Percentiles rank a stretch among this genome's conserved stretches.
Evolutionary conservation across 2,329 filamentous ascomycete species (phyloP).

Genomic region (Trichoderma koningii): DNA sequence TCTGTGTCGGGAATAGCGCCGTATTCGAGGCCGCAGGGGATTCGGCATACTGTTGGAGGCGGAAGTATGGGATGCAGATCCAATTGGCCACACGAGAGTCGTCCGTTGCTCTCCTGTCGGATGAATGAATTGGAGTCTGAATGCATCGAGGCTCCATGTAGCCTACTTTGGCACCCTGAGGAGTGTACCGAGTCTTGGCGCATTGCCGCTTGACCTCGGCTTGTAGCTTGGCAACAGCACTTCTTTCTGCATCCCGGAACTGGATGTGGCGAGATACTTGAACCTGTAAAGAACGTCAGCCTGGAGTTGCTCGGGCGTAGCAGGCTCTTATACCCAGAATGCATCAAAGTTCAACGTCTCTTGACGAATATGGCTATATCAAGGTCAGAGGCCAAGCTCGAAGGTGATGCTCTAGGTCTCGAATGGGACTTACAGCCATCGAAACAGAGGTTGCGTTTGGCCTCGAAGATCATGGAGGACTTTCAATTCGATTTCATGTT

Average conservation of each 20-base stretch:
- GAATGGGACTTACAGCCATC: conserved; percentile 42
- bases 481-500: conserved; percentile 42
- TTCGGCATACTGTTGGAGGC: conserved; percentile 47
- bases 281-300: conserved; percentile 34
- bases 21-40: conserved; percentile 38
- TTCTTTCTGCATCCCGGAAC: conserved; percentile 41
- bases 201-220: conserved; percentile 42
- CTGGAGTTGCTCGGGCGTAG: not conserved
- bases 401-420: conserved; percentile 15
- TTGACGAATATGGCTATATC: conserved; percentile 43
- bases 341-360: conserved; percentile 47
- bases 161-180: conserved; percentile 43
- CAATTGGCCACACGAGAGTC: conserved; percentile 38
- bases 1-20: conserved; percentile 46
- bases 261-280: conserved; percentile 41
- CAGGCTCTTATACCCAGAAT: conserved; percentile 40
- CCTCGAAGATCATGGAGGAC: conserved; percentile 40
- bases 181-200: conserved; percentile 43
- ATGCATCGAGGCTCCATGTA: conserved; percentile 47
- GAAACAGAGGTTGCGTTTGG: conserved; percentile 42
- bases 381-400: not conserved
- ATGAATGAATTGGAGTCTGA: conserved; percentile 40
- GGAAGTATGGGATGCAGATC: conserved; percentile 53
- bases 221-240: conserved; percentile 42
- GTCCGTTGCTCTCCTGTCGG: conserved; percentile 30